These are phyloP conservation scores for Firmiana major DNA, from an alignment of 345 rosid species.

Conservation along the genomic window DNA sequence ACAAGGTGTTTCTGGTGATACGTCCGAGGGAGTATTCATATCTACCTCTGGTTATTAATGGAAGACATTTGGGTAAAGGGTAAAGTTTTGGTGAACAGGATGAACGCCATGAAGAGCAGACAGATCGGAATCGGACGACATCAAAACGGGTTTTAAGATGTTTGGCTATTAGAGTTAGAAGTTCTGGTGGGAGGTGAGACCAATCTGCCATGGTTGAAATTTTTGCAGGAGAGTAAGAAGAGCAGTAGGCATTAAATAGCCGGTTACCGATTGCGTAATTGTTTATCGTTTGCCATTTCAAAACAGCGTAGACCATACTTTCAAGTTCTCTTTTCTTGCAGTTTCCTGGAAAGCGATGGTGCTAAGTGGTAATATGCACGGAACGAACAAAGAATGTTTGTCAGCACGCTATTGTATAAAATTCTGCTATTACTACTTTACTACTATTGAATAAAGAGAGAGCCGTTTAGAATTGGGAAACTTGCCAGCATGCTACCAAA, in stretches of 20 bases:
- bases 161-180: constrained; percentile 14
- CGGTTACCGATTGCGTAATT: too few species aligned
- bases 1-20: constrained; percentile 9
- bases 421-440: too few species aligned
- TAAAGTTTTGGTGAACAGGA: constrained; percentile 4
- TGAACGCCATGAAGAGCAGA: constrained; percentile 34
- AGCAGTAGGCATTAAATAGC: not conserved
- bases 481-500: too few species aligned
- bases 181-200: constrained; percentile 29
- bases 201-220: constrained; percentile 16
- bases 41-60: not conserved
- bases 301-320: too few species aligned
- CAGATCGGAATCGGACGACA: constrained; percentile 28
- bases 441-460: too few species aligned
- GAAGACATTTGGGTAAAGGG: constrained; percentile 3
- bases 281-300: too few species aligned
- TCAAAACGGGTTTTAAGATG: constrained; percentile 17
- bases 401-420: too few species aligned
- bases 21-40: constrained; percentile 3
- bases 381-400: too few species aligned
- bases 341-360: too few species aligned
- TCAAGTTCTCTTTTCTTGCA: too few species aligned
- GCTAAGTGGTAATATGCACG: too few species aligned
- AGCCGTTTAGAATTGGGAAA: too few species aligned
- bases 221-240: not conserved